Evolutionary conservation across 768 basidiomycete genomes (phyloP).

Genomic region (Chalciporus pseudorubinellus): DNA sequence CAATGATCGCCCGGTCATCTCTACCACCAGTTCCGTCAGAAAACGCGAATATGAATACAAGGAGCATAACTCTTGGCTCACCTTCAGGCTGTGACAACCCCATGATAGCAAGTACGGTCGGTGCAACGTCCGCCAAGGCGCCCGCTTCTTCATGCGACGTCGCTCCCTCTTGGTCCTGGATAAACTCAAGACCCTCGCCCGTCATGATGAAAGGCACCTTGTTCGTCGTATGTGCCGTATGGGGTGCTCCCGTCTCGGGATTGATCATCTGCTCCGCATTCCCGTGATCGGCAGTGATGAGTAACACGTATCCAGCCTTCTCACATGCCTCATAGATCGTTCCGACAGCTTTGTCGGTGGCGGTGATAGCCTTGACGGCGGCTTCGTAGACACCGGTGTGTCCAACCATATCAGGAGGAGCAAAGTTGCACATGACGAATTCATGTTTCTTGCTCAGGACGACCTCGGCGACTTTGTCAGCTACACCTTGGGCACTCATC

Average conservation of each 20-base stretch:
- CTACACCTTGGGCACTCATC: constrained; percentile 88
- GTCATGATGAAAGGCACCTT: constrained; percentile 87
- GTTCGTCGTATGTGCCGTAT: constrained; percentile 91
- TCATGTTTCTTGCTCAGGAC: constrained; percentile 68
- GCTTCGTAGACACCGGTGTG: constrained; percentile 93
- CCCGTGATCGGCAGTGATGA: constrained; percentile 92
- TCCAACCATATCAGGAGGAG: constrained; percentile 97
- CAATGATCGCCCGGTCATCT: constrained; percentile 31
- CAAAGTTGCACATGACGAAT: constrained; percentile 98
- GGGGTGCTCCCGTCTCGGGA: constrained; percentile 76
- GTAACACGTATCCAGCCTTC: constrained; percentile 80
- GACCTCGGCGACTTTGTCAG: constrained; percentile 88
- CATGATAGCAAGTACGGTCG: constrained; percentile 80
- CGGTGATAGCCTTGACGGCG: constrained; percentile 80
- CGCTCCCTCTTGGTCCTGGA: constrained; percentile 46
- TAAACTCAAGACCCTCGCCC: constrained; percentile 57
- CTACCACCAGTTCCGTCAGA: constrained; percentile 12
- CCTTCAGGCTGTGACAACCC: constrained; percentile 70
- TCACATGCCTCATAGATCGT: constrained; percentile 84
- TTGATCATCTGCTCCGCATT: constrained; percentile 96
- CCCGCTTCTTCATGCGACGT: constrained; percentile 58
- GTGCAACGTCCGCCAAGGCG: constrained; percentile 87
- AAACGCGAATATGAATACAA: not conserved
- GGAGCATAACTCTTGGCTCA: constrained; percentile 26
- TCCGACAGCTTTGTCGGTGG: constrained; percentile 89